Base-by-base conservation (phyloP, 306 rosid species). In the Cicer chorassanicum region DNA sequence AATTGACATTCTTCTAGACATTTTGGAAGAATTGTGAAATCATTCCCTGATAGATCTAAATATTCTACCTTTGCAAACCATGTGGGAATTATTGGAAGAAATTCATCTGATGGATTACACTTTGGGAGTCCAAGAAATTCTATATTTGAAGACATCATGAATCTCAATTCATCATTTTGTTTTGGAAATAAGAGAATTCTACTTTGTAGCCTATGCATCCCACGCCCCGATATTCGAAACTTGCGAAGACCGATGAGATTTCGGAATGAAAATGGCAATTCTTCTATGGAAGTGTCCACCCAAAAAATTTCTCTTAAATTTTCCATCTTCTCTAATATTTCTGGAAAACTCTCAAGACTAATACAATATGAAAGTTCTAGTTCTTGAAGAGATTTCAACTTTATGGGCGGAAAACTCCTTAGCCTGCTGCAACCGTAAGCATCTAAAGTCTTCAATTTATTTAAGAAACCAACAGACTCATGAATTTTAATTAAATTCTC, bases 301-400 rank as follows among this genome's bases (percentile, higher is more conserved):
- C n/a, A 48, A 48, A 4, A 5, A 13, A n/a, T 49, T 2, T 1
- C 0, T 49, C 1, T 7, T 13, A n/a, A 6, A 1, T 49, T 49
- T n/a, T 49, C 19, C 65, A 59, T 59, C 42, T 24, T 6, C 12
- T 4, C 65, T 59, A 59, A 34, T 29, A 29, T 29, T 29, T 29
- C 19, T 36, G 66, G 66, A 49, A 5, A 11, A 2, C 3, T 16
- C 18, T 61, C 5, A 4, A 59, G 65, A 7, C 29, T 64, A 1
- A 3, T 0, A 44, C 73, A 79, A 4, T 4, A 0, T 6, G 57
- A 64, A 42, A 79, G 42, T 1, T 15, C 1, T 0, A 73, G 57
- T 43, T 5, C 0, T 13, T 68, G 6, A 18, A 69, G 68, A 18
- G 76, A 75, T 8, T 72, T 2, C 55, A 65, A 75, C 15, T 39